A percentile compares a stretch with the other conserved stretches of the same genome.
phyloP scores from a whole-genome alignment of 2,329 filamentous ascomycete genomes.

The Penicillium sclerotiorum region DNA sequence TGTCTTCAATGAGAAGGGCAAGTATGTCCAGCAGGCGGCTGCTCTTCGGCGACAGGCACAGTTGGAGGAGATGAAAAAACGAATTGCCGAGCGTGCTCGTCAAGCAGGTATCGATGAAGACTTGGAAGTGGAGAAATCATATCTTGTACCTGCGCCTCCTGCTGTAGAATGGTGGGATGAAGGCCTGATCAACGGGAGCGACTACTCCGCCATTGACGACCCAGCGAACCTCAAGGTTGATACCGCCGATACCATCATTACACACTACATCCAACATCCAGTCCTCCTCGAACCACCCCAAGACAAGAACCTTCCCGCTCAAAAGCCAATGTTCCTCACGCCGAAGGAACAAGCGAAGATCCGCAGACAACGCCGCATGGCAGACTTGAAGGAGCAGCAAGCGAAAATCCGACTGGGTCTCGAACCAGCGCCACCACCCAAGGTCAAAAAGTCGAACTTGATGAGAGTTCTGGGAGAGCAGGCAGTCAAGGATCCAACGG shows the following conservation, averaged over 20 bases:
- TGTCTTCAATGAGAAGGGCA: constrained; percentile 91
- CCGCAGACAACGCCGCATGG: constrained; percentile 85
- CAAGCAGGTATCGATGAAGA: constrained; percentile 95
- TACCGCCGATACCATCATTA: constrained; percentile 82
- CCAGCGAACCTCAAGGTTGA: constrained; percentile 70
- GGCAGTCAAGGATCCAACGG: constrained; percentile 93
- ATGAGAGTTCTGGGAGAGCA: constrained; percentile 96
- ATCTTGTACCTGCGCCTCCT: constrained; percentile 79
- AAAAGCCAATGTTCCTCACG: constrained; percentile 92
- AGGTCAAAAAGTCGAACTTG: constrained; percentile 95
- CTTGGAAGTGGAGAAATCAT: constrained; percentile 83
- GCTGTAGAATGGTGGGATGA: constrained; percentile 98
- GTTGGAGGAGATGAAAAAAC: constrained; percentile 91
- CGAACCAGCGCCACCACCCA: constrained; percentile 85
- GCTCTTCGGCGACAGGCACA: constrained; percentile 84
- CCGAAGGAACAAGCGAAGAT: constrained; percentile 88
- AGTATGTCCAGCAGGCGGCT: constrained; percentile 94
- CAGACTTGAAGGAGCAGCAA: constrained; percentile 92
- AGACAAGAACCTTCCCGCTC: constrained; percentile 74
- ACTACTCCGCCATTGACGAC: constrained; percentile 72
- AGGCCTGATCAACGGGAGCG: constrained; percentile 72
- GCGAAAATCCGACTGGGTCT: constrained; percentile 92
- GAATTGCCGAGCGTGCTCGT: constrained; percentile 82
- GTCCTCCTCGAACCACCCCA: constrained; percentile 89
- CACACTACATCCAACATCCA: constrained; percentile 88